A percentile compares a stretch with the other conserved stretches of the same genome.
Evolutionary conservation across 441 rosid genomes (phyloP).

Genomic region (Pelargonium fulgidum): DNA sequence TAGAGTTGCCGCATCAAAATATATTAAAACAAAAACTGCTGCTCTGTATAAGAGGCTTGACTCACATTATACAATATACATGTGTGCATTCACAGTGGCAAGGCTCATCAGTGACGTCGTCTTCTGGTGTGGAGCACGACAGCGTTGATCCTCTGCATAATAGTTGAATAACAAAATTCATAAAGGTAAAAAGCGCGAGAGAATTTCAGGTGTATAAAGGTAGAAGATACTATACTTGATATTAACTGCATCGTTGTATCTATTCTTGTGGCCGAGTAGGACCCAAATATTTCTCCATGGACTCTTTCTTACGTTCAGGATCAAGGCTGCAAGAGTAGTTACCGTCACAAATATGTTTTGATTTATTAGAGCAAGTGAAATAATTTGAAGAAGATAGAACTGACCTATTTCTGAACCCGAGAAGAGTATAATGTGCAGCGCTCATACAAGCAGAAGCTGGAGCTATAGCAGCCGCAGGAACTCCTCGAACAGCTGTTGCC

Average conservation of each 20-base stretch:
- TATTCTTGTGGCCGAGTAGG: conserved; percentile 41
- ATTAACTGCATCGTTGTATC: conserved; percentile 19
- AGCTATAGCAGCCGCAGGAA: conserved; percentile 94
- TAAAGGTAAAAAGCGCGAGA: background rate
- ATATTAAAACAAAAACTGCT: background rate
- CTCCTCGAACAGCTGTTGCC: conserved; percentile 69
- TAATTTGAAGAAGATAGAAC: conserved; percentile 17
- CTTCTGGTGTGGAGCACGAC: conserved; percentile 1
- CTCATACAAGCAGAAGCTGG: conserved; percentile 85
- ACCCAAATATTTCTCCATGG: conserved; percentile 90
- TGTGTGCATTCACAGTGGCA: background rate
- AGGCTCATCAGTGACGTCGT: background rate
- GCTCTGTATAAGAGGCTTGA: conserved; percentile 7
- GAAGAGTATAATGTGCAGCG: conserved; percentile 72
- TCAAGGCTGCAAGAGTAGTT: conserved; percentile 69
- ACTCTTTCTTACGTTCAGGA: conserved; percentile 92
- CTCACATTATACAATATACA: conserved; percentile 25
- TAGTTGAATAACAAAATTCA: background rate
- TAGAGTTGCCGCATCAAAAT: no score
- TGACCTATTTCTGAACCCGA: conserved; percentile 90
- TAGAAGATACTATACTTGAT: conserved; percentile 7
- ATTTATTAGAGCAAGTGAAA: background rate
- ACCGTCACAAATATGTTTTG: background rate
- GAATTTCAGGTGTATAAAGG: background rate
- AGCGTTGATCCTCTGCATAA: conserved; percentile 2